Evolutionary conservation across 805 yeast species (phyloP).

Genomic region (Candida jianshihensis): DNA sequence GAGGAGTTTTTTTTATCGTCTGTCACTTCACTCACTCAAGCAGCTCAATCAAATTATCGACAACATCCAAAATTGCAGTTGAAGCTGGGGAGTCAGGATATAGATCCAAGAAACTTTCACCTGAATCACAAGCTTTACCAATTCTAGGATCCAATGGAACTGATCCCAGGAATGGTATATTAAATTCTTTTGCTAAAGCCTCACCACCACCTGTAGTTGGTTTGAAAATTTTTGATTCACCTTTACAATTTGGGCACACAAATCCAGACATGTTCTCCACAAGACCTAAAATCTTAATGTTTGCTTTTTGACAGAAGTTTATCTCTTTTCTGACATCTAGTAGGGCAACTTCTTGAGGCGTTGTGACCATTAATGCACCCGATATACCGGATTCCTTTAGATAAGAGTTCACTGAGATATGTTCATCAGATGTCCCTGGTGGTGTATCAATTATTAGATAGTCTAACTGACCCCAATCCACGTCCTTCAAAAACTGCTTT

Average conservation of each 20-base stretch:
- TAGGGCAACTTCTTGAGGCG: conserved; percentile 96
- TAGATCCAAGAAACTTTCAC: conserved; percentile 74
- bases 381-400: conserved; percentile 87
- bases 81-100: conserved; percentile 94
- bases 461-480: conserved; percentile 88
- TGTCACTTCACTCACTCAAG: conserved; percentile 25
- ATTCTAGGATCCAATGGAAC: conserved; percentile 96
- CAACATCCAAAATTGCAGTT: conserved; percentile 76
- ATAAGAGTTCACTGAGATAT: conserved; percentile 80
- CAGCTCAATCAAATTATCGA: conserved; percentile 58
- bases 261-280: conserved; percentile 99
- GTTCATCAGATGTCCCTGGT: conserved; percentile 98
- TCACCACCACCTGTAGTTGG: conserved; percentile 98
- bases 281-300: conserved; percentile 75
- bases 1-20: too few species aligned
- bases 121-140: conserved; percentile 81
- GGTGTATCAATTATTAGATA: conserved; percentile 93
- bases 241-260: conserved; percentile 92
- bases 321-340: conserved; percentile 94
- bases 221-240: conserved; percentile 82
- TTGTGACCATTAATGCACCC: conserved; percentile 91
- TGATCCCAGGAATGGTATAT: conserved; percentile 75
- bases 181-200: conserved; percentile 71
- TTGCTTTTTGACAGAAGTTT: conserved; percentile 89
- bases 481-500: conserved; percentile 89